Base-by-base conservation (phyloP, 441 rosid species). In the Erysimum pusillum region DNA sequence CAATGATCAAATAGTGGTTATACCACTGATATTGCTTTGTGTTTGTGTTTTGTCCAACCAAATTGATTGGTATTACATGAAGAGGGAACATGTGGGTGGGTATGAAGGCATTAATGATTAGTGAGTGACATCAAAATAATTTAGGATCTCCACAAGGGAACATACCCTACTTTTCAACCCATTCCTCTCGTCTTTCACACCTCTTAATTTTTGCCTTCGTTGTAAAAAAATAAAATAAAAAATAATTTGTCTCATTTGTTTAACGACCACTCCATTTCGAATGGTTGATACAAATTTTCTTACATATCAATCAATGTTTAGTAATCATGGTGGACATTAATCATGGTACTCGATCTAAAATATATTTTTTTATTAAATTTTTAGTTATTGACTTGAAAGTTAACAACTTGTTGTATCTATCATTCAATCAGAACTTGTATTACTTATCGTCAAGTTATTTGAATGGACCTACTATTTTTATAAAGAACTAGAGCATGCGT, bases 31-130 rank as follows among this genome's bases (percentile, higher is more conserved):
- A 15, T 70, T 63, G 80, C 71, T 45, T 70, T 18, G 64, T 76
- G 59, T 69, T 63, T 76, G 72, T 63, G 60, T 64, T 76, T 56
- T 70, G 53, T 76, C 71, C 60, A 70, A 76, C 76, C 51, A 70
- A 46, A 63, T 63, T 76, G 60, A 76, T 63, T 62, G 65, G 75
- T 44, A 62, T 34, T 53, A 62, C 66, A 76, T 10, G 65, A 61
- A 53, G 71, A 63, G 80, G 76, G 45, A 63, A 76, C 80, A 76
- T 76, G 71, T 63, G 76, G 76, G 71, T 70, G 45, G 48, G 67
- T 76, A 56, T 45, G 71, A 63, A 46, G 80, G 67, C 80, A 70
- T 63, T 63, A 76, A 76, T 63, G 71, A 54, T 76, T 69, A 76
- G 71, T 20, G 35, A 60, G 67, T 25, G 53, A 32, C 67, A 46